Percentiles rank a stretch among this genome's conserved stretches.
Evolutionary conservation across 371 early-diverging fungal genomes (phyloP).

Genomic region (Smittium culicis): DNA sequence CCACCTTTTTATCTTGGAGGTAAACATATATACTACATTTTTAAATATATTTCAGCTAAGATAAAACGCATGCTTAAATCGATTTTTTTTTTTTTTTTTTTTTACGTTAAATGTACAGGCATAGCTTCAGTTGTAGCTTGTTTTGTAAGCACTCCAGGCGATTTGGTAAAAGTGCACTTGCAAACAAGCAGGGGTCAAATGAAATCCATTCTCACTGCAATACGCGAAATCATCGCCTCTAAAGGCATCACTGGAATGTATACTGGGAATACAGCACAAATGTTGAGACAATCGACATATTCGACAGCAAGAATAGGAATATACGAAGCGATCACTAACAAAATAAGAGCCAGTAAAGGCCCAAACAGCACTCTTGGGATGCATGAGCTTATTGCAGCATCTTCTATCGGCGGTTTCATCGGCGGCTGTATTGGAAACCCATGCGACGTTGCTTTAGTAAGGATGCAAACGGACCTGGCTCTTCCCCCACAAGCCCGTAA

Average conservation of each 20-base stretch:
- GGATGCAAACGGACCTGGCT: conserved; percentile 72
- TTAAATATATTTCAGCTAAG: neutral
- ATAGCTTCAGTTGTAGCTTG: neutral
- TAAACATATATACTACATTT: neutral
- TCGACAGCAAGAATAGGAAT: conserved; percentile 63
- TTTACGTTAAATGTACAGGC: neutral
- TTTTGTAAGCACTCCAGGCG: conserved; percentile 48
- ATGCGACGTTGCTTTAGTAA: conserved; percentile 66
- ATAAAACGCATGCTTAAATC: neutral
- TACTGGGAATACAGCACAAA: conserved; percentile 52
- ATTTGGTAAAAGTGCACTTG: conserved; percentile 70
- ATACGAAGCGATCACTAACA: conserved; percentile 51
- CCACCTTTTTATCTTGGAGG: conserved; percentile 8
- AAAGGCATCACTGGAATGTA: conserved; percentile 40
- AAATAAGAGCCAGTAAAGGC: conserved; percentile 35
- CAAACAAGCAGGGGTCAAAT: conserved; percentile 49
- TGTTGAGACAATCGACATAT: conserved; percentile 59
- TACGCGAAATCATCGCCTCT: conserved; percentile 33
- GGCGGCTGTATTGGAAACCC: conserved; percentile 73
- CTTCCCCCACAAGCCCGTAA: conserved; percentile 43
- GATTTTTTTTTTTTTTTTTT: neutral
- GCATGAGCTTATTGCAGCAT: conserved; percentile 42
- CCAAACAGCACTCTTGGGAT: conserved; percentile 21
- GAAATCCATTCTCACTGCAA: conserved; percentile 30
- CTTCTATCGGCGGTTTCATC: conserved; percentile 50